Evolutionary conservation across 306 rosid species (phyloP).

Genomic region (Begonia peltatifolia): DNA sequence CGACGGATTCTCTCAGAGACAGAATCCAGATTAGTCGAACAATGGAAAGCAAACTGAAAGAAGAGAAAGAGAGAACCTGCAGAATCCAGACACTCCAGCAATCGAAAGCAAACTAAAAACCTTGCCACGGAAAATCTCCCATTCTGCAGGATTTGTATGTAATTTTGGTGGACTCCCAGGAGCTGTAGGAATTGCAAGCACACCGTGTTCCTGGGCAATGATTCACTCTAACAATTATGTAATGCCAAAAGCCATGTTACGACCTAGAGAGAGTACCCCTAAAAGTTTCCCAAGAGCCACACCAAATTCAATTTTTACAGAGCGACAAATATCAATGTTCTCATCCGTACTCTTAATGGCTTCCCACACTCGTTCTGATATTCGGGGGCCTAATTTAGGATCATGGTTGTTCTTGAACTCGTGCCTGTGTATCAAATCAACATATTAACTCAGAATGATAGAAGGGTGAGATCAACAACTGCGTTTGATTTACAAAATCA

Average conservation of each 20-base stretch:
- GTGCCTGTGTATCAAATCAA: slow-evolving; percentile 31
- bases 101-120: slow-evolving; percentile 69
- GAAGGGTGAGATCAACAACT: no score
- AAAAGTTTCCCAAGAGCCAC: slow-evolving; percentile 64
- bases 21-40: background rate
- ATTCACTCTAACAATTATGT: background rate
- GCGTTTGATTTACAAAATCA: no score
- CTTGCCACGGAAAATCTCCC: slow-evolving; percentile 42
- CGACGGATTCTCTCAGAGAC: no score
- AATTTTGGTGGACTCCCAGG: slow-evolving; percentile 82
- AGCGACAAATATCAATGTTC: slow-evolving; percentile 21
- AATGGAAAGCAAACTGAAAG: background rate
- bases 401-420: slow-evolving; percentile 81
- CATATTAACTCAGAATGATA: no score
- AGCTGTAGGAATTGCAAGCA: slow-evolving; percentile 71
- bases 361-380: slow-evolving; percentile 48
- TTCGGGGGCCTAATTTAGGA: slow-evolving; percentile 75
- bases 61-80: slow-evolving; percentile 42
- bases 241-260: background rate
- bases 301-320: slow-evolving; percentile 39
- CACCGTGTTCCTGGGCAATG: slow-evolving; percentile 52
- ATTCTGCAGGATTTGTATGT: slow-evolving; percentile 26
- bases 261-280: slow-evolving; percentile 36
- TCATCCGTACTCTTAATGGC: slow-evolving; percentile 49
- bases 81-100: slow-evolving; percentile 82